These are phyloP conservation scores for Russula brevipes DNA, from an alignment of 768 basidiomycete species.

Conservation along the genomic window DNA sequence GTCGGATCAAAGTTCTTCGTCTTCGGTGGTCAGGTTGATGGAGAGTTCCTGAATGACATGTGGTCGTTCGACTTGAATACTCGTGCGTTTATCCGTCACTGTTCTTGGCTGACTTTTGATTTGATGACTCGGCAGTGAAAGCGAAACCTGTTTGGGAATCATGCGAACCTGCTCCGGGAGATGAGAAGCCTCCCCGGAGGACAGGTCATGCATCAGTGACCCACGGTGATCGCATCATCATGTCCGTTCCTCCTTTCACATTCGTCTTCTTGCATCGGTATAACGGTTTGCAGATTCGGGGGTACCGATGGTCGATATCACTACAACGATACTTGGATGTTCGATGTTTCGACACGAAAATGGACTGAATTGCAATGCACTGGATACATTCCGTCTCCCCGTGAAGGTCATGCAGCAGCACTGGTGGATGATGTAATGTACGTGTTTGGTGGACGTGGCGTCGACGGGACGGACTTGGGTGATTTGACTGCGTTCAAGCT, in stretches of 20 bases:
- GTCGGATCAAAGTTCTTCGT: constrained; percentile 86
- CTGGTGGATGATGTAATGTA: constrained; percentile 97
- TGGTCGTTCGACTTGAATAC: constrained; percentile 97
- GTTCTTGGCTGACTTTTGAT: constrained; percentile 7
- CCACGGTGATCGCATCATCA: constrained; percentile 48
- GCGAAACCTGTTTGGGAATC: constrained; percentile 81
- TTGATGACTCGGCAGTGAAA: constrained; percentile 51
- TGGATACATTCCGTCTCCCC: constrained; percentile 90
- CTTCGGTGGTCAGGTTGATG: constrained; percentile 95
- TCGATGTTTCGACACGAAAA: constrained; percentile 67
- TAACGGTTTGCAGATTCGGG: constrained; percentile 65
- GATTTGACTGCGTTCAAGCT: constrained; percentile 98
- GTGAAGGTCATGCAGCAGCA: constrained; percentile 95
- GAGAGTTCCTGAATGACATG: constrained; percentile 89
- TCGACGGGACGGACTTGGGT: constrained; percentile 92
- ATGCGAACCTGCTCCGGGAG: constrained; percentile 51
- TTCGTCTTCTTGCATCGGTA: constrained; percentile 4
- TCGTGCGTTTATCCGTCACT: constrained; percentile 45
- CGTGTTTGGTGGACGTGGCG: constrained; percentile 93
- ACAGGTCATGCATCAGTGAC: constrained; percentile 92
- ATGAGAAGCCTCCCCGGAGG: constrained; percentile 68
- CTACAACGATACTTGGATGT: constrained; percentile 98
- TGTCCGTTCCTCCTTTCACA: constrained; percentile 24
- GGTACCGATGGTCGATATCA: constrained; percentile 98
- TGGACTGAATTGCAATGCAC: constrained; percentile 96